Percentiles rank a stretch among this genome's conserved stretches.
Evolutionary conservation across 768 basidiomycete genomes (phyloP).

Genomic region (Suillus occidentalis): DNA sequence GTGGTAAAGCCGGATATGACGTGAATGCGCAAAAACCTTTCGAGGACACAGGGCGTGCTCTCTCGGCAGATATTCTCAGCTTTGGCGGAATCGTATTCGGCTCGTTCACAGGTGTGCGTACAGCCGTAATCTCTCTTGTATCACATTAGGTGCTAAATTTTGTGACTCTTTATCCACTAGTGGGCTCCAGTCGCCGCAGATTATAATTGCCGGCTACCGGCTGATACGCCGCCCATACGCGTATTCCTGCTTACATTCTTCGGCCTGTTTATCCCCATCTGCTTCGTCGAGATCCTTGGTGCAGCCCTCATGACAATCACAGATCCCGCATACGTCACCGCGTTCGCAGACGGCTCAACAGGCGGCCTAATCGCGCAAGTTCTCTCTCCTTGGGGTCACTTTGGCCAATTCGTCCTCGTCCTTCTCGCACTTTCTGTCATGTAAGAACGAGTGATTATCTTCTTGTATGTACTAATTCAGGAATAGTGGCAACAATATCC

Average conservation of each 20-base stretch:
- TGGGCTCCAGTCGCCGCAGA: constrained; percentile 57
- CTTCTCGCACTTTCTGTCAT: constrained; percentile 43
- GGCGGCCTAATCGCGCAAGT: constrained; percentile 46
- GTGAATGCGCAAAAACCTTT: constrained; percentile 39
- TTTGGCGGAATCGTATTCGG: constrained; percentile 56
- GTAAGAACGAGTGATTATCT: constrained; percentile 21
- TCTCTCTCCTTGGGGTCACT: constrained; percentile 44
- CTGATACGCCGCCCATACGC: constrained; percentile 38
- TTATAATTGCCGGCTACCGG: constrained; percentile 54
- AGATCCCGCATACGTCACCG: constrained; percentile 37
- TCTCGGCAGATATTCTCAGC: constrained; percentile 40
- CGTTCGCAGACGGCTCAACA: constrained; percentile 40
- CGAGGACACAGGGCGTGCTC: constrained; percentile 44
- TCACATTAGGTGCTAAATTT: background rate
- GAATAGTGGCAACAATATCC: constrained; percentile 39
- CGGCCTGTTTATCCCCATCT: constrained; percentile 49
- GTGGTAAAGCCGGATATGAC: constrained; percentile 46
- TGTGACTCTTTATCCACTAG: constrained; percentile 10
- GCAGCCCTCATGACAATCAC: constrained; percentile 45
- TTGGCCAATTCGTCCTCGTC: constrained; percentile 42
- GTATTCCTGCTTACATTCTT: constrained; percentile 52
- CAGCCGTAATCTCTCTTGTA: background rate
- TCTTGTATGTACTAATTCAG: background rate
- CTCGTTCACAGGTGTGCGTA: constrained; percentile 40
- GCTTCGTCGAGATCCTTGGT: constrained; percentile 37